Percentiles rank a stretch among this genome's conserved stretches.
phyloP scores from a whole-genome alignment of 2,329 filamentous ascomycete genomes.

The Trichoderma oligosporum region DNA sequence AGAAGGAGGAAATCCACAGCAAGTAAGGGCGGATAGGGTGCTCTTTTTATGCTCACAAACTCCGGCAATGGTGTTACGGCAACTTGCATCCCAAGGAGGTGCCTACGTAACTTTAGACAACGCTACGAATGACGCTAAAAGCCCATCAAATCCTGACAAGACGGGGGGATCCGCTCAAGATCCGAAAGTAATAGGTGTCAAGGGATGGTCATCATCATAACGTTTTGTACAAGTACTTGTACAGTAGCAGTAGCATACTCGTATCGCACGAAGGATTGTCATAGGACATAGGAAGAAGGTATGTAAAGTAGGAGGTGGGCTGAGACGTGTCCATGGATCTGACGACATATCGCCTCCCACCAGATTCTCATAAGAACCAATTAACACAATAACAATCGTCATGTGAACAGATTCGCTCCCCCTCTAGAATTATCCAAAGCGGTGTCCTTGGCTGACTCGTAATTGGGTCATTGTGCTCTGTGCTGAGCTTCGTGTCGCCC shows the following conservation, averaged over 20 bases:
- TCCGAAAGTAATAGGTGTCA: too few relatives aligned
- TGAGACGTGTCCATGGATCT: constrained; percentile 16
- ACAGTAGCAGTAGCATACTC: too few relatives aligned
- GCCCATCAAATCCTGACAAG: neutral
- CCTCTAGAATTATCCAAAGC: neutral
- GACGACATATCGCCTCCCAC: constrained; percentile 17
- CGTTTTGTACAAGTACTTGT: too few relatives aligned
- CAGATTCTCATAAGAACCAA: neutral
- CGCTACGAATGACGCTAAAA: constrained; percentile 7
- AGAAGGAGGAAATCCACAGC: neutral
- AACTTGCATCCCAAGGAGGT: constrained; percentile 6
- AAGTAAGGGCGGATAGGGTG: constrained; percentile 25
- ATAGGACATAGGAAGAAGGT: neutral
- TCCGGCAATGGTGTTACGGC: constrained; percentile 8
- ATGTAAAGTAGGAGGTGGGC: constrained; percentile 12
- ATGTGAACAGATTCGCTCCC: constrained; percentile 1
- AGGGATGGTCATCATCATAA: too few relatives aligned
- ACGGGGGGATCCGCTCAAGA: constrained; percentile 16
- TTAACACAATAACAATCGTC: constrained; percentile 1
- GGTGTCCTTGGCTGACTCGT: constrained; percentile 2
- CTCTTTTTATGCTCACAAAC: constrained; percentile 29
- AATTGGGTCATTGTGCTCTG: constrained; percentile 6
- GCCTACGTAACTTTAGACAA: constrained; percentile 5
- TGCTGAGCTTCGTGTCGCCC: neutral
- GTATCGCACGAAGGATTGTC: constrained; percentile 7